These are phyloP conservation scores for Phytopythium vexans DNA, from an alignment of 352 stramenopile genomes.

Conservation along the genomic window DNA sequence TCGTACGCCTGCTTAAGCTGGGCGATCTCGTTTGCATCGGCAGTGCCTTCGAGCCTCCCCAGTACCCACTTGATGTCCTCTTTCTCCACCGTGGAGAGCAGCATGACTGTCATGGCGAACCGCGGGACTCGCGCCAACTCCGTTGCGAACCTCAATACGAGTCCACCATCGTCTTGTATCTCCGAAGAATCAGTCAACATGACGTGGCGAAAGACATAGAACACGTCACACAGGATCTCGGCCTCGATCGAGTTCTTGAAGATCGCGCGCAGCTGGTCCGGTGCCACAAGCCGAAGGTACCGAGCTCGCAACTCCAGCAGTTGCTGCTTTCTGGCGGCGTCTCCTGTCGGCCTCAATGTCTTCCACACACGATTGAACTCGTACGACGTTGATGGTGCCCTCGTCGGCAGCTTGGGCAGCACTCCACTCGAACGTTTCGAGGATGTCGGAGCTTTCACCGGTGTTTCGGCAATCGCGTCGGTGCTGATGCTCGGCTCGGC, in stretches of 20 bases:
- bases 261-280: slow-evolving; percentile 29
- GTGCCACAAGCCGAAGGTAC: slow-evolving; percentile 49
- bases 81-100: slow-evolving; percentile 66
- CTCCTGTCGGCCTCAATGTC: slow-evolving; percentile 44
- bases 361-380: slow-evolving; percentile 83
- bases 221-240: slow-evolving; percentile 71
- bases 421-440: background rate
- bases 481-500: background rate
- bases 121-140: slow-evolving; percentile 51
- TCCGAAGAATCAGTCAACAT: slow-evolving; percentile 4
- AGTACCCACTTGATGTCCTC: slow-evolving; percentile 50
- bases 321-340: slow-evolving; percentile 17
- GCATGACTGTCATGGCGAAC: slow-evolving; percentile 81
- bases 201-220: slow-evolving; percentile 35
- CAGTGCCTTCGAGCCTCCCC: slow-evolving; percentile 13
- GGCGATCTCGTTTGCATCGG: slow-evolving; percentile 11
- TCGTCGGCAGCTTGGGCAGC: slow-evolving; percentile 36
- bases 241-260: slow-evolving; percentile 80
- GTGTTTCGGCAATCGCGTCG: background rate
- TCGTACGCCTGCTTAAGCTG: slow-evolving; percentile 48
- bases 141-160: slow-evolving; percentile 34
- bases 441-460: background rate
- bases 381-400: slow-evolving; percentile 64
- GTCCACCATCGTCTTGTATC: slow-evolving; percentile 4
- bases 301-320: slow-evolving; percentile 35